A percentile compares a stretch with the other conserved stretches of the same genome.
phyloP scores from a whole-genome alignment of 140 eudicot genomes.

The Flaveria floridana region DNA sequence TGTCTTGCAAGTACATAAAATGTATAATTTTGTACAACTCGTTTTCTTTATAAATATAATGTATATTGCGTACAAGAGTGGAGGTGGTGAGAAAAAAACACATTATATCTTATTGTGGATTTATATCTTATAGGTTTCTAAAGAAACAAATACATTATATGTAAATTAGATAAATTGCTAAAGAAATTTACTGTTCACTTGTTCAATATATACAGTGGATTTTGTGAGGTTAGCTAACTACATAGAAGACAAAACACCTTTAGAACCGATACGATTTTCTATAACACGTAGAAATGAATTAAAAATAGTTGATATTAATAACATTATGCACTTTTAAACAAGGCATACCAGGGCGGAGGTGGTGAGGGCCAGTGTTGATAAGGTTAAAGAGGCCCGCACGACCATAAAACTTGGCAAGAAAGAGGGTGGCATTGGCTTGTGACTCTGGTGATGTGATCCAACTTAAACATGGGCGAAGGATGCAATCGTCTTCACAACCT shows the following conservation, averaged over 20 bases:
- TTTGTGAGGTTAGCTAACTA: not conserved
- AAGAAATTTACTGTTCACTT: too few relatives aligned
- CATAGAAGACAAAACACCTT: not conserved
- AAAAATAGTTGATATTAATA: too few relatives aligned
- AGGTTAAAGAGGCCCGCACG: slow-evolving; percentile 80
- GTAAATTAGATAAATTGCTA: too few relatives aligned
- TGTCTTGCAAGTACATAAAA: too few relatives aligned
- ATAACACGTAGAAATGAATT: too few relatives aligned
- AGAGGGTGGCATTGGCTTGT: slow-evolving; percentile 74
- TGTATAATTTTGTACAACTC: too few relatives aligned
- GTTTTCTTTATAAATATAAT: too few relatives aligned
- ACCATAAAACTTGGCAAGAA: slow-evolving; percentile 77
- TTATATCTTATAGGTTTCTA: too few relatives aligned
- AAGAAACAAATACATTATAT: too few relatives aligned
- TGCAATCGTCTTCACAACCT: slow-evolving; percentile 63
- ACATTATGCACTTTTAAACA: not conserved
- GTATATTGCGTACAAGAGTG: too few relatives aligned
- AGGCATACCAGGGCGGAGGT: slow-evolving; percentile 46
- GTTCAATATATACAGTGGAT: not conserved
- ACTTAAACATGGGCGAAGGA: slow-evolving; percentile 54
- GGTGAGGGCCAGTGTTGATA: slow-evolving; percentile 48
- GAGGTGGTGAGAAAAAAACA: too few relatives aligned
- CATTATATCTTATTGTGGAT: too few relatives aligned
- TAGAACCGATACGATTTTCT: not conserved
- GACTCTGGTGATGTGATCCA: slow-evolving; percentile 65